Evolutionary conservation across 805 yeast species (phyloP).

Genomic region (Wickerhamomyces subpelliculosus): DNA sequence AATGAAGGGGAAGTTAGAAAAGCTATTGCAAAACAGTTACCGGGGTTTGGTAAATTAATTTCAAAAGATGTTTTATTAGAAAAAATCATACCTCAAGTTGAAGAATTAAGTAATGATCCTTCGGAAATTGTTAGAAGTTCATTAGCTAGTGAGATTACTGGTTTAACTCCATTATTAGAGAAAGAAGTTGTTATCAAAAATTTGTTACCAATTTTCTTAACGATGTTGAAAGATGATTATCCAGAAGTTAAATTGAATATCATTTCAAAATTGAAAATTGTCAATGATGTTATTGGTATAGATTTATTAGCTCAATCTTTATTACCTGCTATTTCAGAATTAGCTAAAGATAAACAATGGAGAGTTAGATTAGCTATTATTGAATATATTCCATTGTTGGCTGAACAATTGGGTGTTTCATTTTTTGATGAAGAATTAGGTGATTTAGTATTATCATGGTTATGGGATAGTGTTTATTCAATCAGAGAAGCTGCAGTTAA

Average conservation of each 20-base stretch:
- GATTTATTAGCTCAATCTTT: conserved; percentile 78
- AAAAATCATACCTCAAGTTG: conserved; percentile 77
- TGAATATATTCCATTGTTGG: conserved; percentile 90
- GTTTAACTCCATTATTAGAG: conserved; percentile 78
- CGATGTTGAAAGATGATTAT: conserved; percentile 93
- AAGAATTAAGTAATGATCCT: conserved; percentile 79
- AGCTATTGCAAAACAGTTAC: conserved; percentile 87
- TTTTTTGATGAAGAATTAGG: conserved; percentile 91
- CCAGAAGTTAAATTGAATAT: conserved; percentile 95
- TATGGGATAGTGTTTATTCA: conserved; percentile 96
- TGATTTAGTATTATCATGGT: conserved; percentile 91
- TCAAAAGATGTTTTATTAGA: conserved; percentile 47
- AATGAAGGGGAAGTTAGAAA: conserved; percentile 95
- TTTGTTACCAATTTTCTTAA: conserved; percentile 79
- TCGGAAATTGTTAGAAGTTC: conserved; percentile 93
- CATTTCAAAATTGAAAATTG: conserved; percentile 84
- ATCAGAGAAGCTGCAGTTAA: conserved; percentile 93
- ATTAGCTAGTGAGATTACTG: conserved; percentile 80
- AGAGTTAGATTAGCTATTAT: conserved; percentile 95
- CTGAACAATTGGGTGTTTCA: conserved; percentile 88
- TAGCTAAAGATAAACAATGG: conserved; percentile 97
- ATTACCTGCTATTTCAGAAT: conserved; percentile 91
- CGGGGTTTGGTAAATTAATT: conserved; percentile 58
- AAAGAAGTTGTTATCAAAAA: conserved; percentile 78
- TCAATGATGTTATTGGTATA: conserved; percentile 91